Evolutionary conservation across 805 yeast genomes (phyloP).

Genomic region (Novakomyces olei): DNA sequence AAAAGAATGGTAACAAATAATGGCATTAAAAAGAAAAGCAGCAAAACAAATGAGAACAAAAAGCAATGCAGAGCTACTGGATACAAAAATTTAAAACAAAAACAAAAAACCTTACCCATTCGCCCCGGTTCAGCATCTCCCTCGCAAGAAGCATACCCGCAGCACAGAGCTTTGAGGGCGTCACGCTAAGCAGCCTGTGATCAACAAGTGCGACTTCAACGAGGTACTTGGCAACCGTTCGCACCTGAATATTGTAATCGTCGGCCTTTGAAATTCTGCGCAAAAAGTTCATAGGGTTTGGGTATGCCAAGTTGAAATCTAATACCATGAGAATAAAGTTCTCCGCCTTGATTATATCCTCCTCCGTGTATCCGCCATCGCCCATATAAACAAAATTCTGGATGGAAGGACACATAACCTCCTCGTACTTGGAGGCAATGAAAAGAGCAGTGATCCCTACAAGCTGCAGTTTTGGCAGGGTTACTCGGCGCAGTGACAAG

Average conservation of each 20-base stretch:
- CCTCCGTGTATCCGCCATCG: slow-evolving; percentile 62
- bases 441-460: slow-evolving; percentile 91
- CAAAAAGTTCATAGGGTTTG: slow-evolving; percentile 92
- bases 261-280: slow-evolving; percentile 91
- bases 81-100: not conserved
- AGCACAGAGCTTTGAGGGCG: slow-evolving; percentile 89
- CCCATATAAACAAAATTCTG: slow-evolving; percentile 86
- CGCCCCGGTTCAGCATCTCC: slow-evolving; percentile 40
- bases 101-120: too few relatives aligned
- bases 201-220: slow-evolving; percentile 85
- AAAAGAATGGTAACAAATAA: too few relatives aligned
- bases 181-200: slow-evolving; percentile 59
- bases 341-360: slow-evolving; percentile 73
- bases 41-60: too few relatives aligned
- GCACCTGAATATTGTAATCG: slow-evolving; percentile 77
- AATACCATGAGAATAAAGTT: slow-evolving; percentile 75
- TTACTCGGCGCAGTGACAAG: slow-evolving; percentile 51
- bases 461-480: slow-evolving; percentile 64
- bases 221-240: slow-evolving; percentile 84
- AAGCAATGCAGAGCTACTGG: too few relatives aligned
- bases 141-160: slow-evolving; percentile 80
- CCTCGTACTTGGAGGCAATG: slow-evolving; percentile 90
- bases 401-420: slow-evolving; percentile 80
- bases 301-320: slow-evolving; percentile 90
- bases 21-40: too few relatives aligned